Conservation (phyloP, 129 eudicot species). For the Saussurea involucrata region DNA sequence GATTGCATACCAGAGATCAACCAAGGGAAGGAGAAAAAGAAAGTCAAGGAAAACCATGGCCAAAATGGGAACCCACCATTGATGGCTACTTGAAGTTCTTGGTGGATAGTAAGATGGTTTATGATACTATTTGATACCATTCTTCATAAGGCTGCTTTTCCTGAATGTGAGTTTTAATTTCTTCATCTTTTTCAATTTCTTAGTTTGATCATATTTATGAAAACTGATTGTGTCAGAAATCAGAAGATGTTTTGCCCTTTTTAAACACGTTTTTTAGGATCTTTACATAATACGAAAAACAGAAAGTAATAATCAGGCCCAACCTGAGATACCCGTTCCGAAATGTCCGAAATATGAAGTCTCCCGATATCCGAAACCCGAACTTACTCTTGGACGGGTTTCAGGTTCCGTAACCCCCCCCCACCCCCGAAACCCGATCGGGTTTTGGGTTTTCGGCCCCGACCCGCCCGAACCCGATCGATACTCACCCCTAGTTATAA, state of each 20-base stretch:
- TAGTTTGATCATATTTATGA: too few species aligned
- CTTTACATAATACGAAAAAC: too few species aligned
- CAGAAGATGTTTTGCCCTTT: neutral
- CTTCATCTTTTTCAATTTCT: neutral
- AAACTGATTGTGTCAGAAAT: neutral
- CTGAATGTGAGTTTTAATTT: conserved; percentile 74
- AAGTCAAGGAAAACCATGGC: conserved; percentile 67
- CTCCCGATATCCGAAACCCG: too few species aligned
- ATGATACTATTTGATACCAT: conserved; percentile 81
- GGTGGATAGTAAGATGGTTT: conserved; percentile 92
- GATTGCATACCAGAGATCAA: conserved; percentile 77
- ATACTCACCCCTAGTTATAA: too few species aligned
- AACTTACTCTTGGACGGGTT: too few species aligned
- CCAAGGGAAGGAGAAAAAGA: conserved; percentile 88
- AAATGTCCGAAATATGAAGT: too few species aligned
- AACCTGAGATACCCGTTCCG: too few species aligned
- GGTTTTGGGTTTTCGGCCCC: too few species aligned
- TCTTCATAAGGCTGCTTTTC: conserved; percentile 62
- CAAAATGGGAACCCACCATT: conserved; percentile 75
- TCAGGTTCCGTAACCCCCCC: too few species aligned
- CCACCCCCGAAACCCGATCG: too few species aligned
- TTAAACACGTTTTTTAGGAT: neutral
- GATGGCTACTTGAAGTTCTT: conserved; percentile 89
- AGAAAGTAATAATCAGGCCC: too few species aligned
- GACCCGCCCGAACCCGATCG: too few species aligned